A percentile compares a stretch with the other conserved stretches of the same genome.
phyloP scores from a whole-genome alignment of 106 monocot species.

The Acanthochlamys bracteata region DNA sequence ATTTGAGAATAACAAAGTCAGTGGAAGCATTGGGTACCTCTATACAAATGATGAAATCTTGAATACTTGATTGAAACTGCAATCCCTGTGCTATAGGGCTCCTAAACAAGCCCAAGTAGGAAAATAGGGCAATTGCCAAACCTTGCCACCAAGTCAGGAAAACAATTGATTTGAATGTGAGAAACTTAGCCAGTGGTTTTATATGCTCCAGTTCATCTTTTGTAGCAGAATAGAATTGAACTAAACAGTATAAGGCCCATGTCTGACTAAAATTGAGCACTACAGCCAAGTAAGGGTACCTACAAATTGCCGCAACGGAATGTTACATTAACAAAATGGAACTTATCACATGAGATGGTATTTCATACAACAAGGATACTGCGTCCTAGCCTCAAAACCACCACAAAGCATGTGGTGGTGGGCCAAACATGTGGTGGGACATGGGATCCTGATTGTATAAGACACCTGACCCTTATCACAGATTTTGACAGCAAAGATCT shows the following conservation, averaged over 20 bases:
- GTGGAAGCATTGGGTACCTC: no score
- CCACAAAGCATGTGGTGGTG: no score
- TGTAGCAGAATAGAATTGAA: constrained; percentile 90
- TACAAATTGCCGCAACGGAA: neutral
- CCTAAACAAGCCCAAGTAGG: constrained; percentile 68
- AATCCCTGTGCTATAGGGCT: constrained; percentile 74
- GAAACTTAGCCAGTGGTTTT: constrained; percentile 88
- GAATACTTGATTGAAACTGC: constrained; percentile 80
- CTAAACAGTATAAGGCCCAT: constrained; percentile 95
- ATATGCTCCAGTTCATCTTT: constrained; percentile 86
- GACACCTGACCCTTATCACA: no score
- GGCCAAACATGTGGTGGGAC: no score
- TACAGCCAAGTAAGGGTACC: constrained; percentile 91
- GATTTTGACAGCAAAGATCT: no score
- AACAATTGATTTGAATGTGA: constrained; percentile 96
- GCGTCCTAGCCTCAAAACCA: no score
- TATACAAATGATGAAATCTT: constrained; percentile 95
- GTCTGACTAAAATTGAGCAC: constrained; percentile 97
- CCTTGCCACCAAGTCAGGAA: constrained; percentile 99
- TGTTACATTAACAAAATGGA: no score
- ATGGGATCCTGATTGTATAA: no score
- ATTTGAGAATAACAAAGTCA: no score
- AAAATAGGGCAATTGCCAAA: constrained; percentile 76
- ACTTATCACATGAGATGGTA: no score
- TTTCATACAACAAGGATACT: no score